These are phyloP conservation scores for Rosa rugosa DNA, from an alignment of 306 rosid species.

Conservation along the genomic window DNA sequence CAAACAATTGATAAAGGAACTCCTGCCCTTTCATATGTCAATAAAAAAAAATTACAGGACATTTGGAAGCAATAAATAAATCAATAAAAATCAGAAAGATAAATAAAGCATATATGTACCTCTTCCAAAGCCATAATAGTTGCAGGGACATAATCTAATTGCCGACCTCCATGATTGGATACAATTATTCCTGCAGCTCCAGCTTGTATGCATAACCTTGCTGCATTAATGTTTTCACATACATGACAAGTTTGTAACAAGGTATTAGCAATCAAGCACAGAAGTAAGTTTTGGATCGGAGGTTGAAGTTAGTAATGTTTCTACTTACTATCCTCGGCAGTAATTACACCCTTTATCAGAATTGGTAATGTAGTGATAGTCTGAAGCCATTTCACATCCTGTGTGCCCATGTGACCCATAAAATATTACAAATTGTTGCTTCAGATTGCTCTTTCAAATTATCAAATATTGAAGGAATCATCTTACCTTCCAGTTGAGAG, in stretches of 20 bases:
- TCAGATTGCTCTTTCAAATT: background rate
- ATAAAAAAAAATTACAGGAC: background rate
- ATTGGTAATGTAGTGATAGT: conserved; percentile 84
- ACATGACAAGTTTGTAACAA: background rate
- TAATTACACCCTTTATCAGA: conserved; percentile 87
- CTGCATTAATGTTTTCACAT: conserved; percentile 38
- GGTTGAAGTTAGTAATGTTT: background rate
- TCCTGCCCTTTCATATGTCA: background rate
- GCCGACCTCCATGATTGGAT: conserved; percentile 88
- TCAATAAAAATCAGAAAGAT: background rate
- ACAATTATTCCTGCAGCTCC: conserved; percentile 93
- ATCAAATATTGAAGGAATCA: conserved; percentile 3
- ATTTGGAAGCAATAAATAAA: background rate
- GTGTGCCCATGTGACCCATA: conserved; percentile 22
- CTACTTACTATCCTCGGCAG: conserved; percentile 86
- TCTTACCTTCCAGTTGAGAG: conserved; percentile 92
- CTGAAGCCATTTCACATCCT: conserved; percentile 98
- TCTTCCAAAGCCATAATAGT: conserved; percentile 87
- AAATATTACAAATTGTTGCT: background rate
- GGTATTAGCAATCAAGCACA: background rate
- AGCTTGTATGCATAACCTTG: conserved; percentile 66
- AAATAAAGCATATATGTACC: conserved; percentile 37
- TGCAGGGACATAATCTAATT: conserved; percentile 88
- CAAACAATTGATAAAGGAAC: background rate
- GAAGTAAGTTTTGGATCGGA: background rate